phyloP scores from a whole-genome alignment of 352 stramenopile genomes.

The Pythium monospermum region DNA sequence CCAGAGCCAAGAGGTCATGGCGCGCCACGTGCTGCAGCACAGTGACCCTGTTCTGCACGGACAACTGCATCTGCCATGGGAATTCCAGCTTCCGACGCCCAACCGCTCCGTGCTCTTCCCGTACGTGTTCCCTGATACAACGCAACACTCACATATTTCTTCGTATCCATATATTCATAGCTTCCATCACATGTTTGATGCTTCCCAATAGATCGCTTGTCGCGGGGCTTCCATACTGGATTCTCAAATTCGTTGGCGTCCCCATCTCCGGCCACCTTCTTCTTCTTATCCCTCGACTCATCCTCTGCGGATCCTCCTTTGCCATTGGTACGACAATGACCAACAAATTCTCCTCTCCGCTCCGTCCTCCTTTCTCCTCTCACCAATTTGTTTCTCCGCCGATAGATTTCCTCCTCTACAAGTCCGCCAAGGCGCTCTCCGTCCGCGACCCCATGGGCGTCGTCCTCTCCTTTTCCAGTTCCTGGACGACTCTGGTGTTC shows the following conservation, averaged over 20 bases:
- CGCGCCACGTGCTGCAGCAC: slow-evolving; percentile 34
- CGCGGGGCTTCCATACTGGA: slow-evolving; percentile 42
- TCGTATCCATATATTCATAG: background rate
- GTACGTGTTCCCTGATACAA: slow-evolving; percentile 26
- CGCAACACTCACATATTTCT: no score
- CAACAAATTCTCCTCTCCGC: no score
- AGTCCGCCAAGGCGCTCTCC: slow-evolving; percentile 28
- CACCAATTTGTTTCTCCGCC: no score
- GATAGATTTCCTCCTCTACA: slow-evolving; percentile 40
- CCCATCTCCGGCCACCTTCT: slow-evolving; percentile 34
- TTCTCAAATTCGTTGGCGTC: slow-evolving; percentile 34
- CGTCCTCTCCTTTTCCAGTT: slow-evolving; percentile 56
- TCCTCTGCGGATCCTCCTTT: slow-evolving; percentile 63
- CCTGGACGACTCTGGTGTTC: slow-evolving; percentile 66
- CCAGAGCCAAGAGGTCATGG: slow-evolving; percentile 84
- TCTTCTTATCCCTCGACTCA: slow-evolving; percentile 49
- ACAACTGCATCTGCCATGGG: slow-evolving; percentile 65
- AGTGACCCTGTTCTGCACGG: slow-evolving; percentile 2
- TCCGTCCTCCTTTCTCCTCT: no score
- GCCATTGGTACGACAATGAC: slow-evolving; percentile 27
- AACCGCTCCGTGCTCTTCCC: slow-evolving; percentile 79
- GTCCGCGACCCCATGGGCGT: slow-evolving; percentile 14
- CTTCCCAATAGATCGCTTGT: slow-evolving; percentile 47
- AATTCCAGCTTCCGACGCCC: slow-evolving; percentile 51
- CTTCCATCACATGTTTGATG: background rate